Evolutionary conservation across 371 early-diverging fungal genomes (phyloP), one percentile per base, ranked within the genome.

Genomic region (Lichtheimia ramosa): DNA sequence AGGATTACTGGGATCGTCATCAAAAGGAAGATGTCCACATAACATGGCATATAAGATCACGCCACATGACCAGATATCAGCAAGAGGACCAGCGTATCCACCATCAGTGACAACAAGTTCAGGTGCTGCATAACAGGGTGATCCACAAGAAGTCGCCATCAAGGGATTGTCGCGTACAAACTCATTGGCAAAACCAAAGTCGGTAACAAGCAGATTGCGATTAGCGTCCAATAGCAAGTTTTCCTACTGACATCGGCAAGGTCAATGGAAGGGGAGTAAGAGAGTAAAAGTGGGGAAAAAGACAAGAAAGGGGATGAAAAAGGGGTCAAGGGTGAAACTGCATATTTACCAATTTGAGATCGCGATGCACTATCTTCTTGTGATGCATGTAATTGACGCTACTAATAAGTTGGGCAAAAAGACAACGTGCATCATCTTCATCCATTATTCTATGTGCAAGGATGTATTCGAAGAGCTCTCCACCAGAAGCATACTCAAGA

Each of bases 101-200:
- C 94, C 94, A 51, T 95, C 93, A 21, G 18, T 46, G n/a, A n/a
- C 46, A 16, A 97, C 97, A 40, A 98, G 80, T 71, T 98, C 99
- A 5, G 99, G 99, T 3, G 99, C 96, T 3, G 99, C 98, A 74
- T 97, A 98, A 77, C 97, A 96, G 2, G 99, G 99, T 34, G 94
- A 93, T 3, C 99, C 99, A 64, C 99, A 98, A 13, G 91, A 90
- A 0, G 97, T 96, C 4, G 87, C 79, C 86, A 96, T 87, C 43
- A 96, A 74, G 10, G 34, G 34, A 61, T 91, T 90, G 57, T 82
- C 83, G 21, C 75, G 65, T 15, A 77, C 69, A 62, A 91, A 92
- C 67, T 93, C 87, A 75, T 99, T 99, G 18, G 97, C 96, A 69
- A 99, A 96, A 3, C 99, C 99, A 85, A 99, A 99, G 71, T 99